Evolutionary conservation across 148 eudicot species (phyloP), one percentile per base, ranked within the genome.

Genomic region (Dianthus caryophyllus): DNA sequence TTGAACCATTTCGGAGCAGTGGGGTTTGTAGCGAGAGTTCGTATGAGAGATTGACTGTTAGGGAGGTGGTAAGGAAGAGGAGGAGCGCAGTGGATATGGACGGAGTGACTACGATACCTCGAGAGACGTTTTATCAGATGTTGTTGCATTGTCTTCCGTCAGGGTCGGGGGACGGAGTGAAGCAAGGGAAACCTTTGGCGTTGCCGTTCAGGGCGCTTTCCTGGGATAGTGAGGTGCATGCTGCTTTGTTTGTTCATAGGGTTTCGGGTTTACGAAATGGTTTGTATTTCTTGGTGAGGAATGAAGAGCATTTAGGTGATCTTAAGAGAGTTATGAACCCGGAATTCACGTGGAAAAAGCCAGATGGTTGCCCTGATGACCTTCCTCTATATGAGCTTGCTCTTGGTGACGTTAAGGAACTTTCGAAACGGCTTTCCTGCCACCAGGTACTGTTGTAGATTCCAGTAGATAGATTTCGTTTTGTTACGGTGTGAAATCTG

Each of bases 11-110:
- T 71, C 78, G 48, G 65, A 66, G 82, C 8, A 80, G 88, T 79
- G 83, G 84, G 55, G 66, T 81, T 29, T 65, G 79, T 63, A 86
- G 88, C 71, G 91, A 81, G 54, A 76, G 80, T 64, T 81, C 81
- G n/a, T 93, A 89, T 59, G 80, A 78, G 73, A 84, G 73, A 22
- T 64, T 85, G 18, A 83, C 89, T 16, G 55, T 85, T 53, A 76
- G 85, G 58, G 94, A 93, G 61, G 76, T 93, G 58, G 87, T 84
- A 49, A 80, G 98, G 80, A 87, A 80, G 78, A 81, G 98, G 50
- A 81, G 96, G 73, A 93, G 98, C 77, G 98, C 96, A 0, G 96
- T 93, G 53, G 96, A 87, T 78, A 93, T 93, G 98, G 95, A 93
- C 75, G 96, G 91, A 55, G 71, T 56, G 51, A 87, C 89, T 21